Evolutionary conservation across 1,284 basidiomycete genomes (phyloP), one percentile per base, ranked within the genome.

Genomic region (Pisolithus thermaeus): DNA sequence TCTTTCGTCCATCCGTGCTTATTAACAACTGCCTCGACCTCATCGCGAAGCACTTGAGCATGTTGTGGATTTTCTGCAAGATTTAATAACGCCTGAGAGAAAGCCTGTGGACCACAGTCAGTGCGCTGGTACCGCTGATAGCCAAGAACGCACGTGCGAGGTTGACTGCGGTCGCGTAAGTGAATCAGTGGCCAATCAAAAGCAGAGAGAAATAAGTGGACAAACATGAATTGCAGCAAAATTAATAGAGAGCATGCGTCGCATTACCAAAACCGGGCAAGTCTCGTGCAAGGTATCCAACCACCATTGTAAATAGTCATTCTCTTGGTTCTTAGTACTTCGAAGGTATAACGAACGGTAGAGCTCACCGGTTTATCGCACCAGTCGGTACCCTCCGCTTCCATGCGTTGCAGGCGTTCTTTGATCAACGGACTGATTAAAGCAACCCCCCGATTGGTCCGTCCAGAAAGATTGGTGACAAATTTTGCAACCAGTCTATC

Each of bases 1-100:
- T 51, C 57, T 55, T 74, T 76, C 4, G 74, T 69, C 75, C 77
- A 77, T 1, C 76, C 77, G 4, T 76, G 66, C 36, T 65, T 53
- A 0, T 53, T 53, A 4, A 77, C 52, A 7, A 73, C 58, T 3
- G 55, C 36, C 23, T 75, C 70, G 3, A 74, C 65, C 55, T 79
- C 78, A 36, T 75, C 69, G 0, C 75, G 72, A n/a, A 79, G 60
- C 0, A 64, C 63, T 37, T 64, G 52, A 0, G 72, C 49, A 46
- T 68, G 71, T 47, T 73, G 65, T 1, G 72, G 74, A 35, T 71
- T 56, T 0, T 66, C 60, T 0, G 71, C 71, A 7, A 77, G 62
- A 23, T 64, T 58, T 41, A 67, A 66, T 0, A 77, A 42, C 3
- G 65, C 71, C 18, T 71, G 67, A 0, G 69, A 65, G 44, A 76